These are phyloP conservation scores for Melampsora americana DNA, from an alignment of 1,284 basidiomycete species.

Conservation along the genomic window DNA sequence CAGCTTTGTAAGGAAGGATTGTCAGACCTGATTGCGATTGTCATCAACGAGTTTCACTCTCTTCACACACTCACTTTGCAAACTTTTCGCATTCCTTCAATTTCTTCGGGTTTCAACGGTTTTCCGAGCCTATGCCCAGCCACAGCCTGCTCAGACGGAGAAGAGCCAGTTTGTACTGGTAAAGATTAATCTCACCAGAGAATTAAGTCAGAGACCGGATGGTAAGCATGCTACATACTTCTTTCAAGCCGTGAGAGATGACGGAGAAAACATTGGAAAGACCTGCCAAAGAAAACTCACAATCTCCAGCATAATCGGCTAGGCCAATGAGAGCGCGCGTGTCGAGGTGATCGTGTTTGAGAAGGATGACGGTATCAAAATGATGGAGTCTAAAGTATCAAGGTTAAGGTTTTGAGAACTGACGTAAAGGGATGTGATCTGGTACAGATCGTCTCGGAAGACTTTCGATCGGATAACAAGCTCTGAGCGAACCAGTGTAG, in stretches of 20 bases:
- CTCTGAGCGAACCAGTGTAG: constrained; percentile 39
- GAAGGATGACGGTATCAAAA: background rate
- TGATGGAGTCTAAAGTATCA: background rate
- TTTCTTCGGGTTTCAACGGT: constrained; percentile 63
- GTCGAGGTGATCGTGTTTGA: background rate
- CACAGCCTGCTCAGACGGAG: constrained; percentile 43
- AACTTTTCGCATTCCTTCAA: constrained; percentile 72
- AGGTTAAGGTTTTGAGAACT: background rate
- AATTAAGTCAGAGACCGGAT: background rate
- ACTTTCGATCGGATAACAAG: constrained; percentile 36
- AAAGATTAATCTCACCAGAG: background rate
- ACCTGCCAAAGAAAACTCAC: constrained; percentile 42
- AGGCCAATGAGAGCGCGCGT: background rate
- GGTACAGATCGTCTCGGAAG: constrained; percentile 37
- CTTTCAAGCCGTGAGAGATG: constrained; percentile 38
- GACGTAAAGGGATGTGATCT: constrained; percentile 25
- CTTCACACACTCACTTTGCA: constrained; percentile 63
- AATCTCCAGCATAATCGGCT: constrained; percentile 43
- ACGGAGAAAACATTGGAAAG: constrained; percentile 40
- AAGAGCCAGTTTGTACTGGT: constrained; percentile 38
- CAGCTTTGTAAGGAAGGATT: constrained; percentile 60
- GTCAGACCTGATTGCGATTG: constrained; percentile 42
- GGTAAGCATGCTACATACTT: constrained; percentile 17
- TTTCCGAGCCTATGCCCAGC: constrained; percentile 37
- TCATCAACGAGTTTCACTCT: too few species aligned